Base-by-base conservation (phyloP, 768 basidiomycete species). In the Rhodotorula taiwanensis region DNA sequence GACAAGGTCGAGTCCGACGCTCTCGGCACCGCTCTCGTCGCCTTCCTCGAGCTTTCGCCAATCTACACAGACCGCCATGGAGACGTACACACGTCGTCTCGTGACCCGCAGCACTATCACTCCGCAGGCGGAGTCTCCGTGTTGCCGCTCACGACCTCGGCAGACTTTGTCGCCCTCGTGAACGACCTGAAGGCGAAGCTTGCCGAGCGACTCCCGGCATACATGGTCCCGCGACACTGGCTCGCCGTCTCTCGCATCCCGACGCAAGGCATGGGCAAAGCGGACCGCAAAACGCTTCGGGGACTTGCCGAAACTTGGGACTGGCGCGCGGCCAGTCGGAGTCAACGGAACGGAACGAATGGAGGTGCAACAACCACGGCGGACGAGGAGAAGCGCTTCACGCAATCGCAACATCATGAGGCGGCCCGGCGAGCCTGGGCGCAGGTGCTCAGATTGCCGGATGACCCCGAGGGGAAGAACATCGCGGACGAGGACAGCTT, bases 211-310 rank as follows among this genome's bases (percentile, higher is more conserved):
- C 53, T 69, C 3, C 63, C 67, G 18, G 30, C 30, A 11, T 64
- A 64, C 53, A 69, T 69, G 67, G 50, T 69, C 44, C 67, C 67
- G 20, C 60, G 63, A 1, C 64, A 65, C 44, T 69, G 67, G 67
- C 44, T 69, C 33, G 56, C 63, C 1, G 63, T 69, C 7, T 56
- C 16, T 20, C 60, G 63, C 7, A 60, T 69, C 9, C 67, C 67
- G 50, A 69, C 67, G 21, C 60, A 62, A 33, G 67, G 67, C 3
- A 69, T 69, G 67, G 67, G 67, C 36, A 69, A 69, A 33, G 58
- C 67, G 2, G 67, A 69, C 30, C 56, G 63, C 13, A 69, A 69
- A 50, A 45, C 56, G 9, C 57, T 69, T 5, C 51, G 48, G 16
- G 28, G 30, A 0, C 47, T 69, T 11, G 67, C 67, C 6, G 63